Percentiles rank a stretch among this genome's conserved stretches.
Evolutionary conservation across 441 rosid species (phyloP).

Genomic region (Mallotus repandus): DNA sequence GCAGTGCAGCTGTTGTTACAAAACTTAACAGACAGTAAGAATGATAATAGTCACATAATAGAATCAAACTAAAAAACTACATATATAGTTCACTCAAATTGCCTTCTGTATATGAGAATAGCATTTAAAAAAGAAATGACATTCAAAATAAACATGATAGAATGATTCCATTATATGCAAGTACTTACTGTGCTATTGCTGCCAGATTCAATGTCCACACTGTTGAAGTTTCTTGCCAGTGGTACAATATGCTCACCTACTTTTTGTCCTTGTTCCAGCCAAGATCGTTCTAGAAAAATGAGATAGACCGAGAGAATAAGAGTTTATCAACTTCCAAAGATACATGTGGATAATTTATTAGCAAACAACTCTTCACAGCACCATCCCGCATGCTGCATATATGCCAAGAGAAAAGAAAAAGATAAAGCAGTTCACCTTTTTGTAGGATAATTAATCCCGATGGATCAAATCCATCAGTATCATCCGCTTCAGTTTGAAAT

Average conservation of each 20-base stretch:
- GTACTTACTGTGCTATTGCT: slow-evolving; percentile 48
- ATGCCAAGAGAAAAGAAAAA: neutral
- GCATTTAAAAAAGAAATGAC: neutral
- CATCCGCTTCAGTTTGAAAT: slow-evolving; percentile 82
- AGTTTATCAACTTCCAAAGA: neutral
- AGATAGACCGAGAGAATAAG: neutral
- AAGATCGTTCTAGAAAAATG: slow-evolving; percentile 58
- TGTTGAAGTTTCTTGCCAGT: slow-evolving; percentile 79
- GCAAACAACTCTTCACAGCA: neutral
- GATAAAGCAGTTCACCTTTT: slow-evolving; percentile 51
- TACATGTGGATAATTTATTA: neutral
- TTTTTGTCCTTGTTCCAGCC: slow-evolving; percentile 85
- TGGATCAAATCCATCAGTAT: slow-evolving; percentile 89
- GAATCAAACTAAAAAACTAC: slow-evolving; percentile 7
- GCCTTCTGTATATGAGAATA: neutral
- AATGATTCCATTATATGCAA: neutral
- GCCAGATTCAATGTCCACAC: slow-evolving; percentile 66
- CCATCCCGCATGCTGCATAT: neutral
- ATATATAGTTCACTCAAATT: neutral
- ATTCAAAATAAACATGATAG: neutral
- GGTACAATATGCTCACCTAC: slow-evolving; percentile 95
- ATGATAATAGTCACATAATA: too few species aligned
- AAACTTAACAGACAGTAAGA: neutral
- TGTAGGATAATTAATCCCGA: slow-evolving; percentile 86
- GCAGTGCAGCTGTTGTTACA: neutral